Percentiles rank a stretch among this genome's conserved stretches.
These are phyloP conservation scores for Sugiyamaella floridensis DNA, from an alignment of 805 yeast genomes.

Conservation along the genomic window DNA sequence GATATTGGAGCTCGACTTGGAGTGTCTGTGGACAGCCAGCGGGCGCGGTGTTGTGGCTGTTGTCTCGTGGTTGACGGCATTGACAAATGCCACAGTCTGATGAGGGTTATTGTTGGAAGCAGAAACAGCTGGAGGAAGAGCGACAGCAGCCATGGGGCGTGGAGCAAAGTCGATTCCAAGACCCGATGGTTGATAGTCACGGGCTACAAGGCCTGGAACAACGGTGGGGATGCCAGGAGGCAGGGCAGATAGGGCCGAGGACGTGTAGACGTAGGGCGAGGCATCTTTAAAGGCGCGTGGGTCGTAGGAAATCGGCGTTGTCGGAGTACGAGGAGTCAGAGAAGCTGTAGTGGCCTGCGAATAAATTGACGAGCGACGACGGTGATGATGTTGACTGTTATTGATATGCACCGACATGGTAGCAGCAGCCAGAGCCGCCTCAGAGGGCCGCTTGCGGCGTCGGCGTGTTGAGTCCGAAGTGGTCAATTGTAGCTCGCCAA, in stretches of 20 bases:
- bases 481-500: slow-evolving; percentile 48
- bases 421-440: not conserved
- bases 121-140: not conserved
- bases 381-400: no score
- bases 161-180: not conserved
- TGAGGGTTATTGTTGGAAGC: not conserved
- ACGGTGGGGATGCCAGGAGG: no score
- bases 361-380: not conserved
- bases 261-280: not conserved
- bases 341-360: not conserved
- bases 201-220: not conserved
- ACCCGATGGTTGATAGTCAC: not conserved
- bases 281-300: not conserved
- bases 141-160: not conserved
- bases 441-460: slow-evolving; percentile 18
- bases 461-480: slow-evolving; percentile 14
- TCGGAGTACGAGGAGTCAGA: not conserved
- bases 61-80: not conserved
- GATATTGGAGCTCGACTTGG: slow-evolving; percentile 10
- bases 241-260: not conserved
- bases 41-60: not conserved
- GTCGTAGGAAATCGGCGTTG: not conserved
- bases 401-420: not conserved
- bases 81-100: not conserved
- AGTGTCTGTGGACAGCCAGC: slow-evolving; percentile 6